A percentile compares a stretch with the other conserved stretches of the same genome.
Evolutionary conservation across 176 grass and related monocot species (phyloP).

Genomic region (Metroxylon sagu): DNA sequence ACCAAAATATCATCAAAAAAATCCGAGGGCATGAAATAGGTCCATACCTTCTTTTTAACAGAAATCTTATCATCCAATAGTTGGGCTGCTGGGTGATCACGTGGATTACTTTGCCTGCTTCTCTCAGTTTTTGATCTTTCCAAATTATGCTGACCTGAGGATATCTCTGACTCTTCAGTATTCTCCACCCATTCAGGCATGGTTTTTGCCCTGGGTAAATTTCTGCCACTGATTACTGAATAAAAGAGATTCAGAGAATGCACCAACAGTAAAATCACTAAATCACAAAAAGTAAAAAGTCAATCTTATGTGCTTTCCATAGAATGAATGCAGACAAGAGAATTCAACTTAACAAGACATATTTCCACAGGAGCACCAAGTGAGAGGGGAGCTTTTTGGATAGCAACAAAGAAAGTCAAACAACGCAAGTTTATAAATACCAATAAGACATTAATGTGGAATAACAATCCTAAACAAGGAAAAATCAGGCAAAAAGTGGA

Average conservation of each 20-base stretch:
- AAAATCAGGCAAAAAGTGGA: too few species aligned
- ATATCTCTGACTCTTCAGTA: constrained; percentile 35
- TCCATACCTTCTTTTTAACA: constrained; percentile 56
- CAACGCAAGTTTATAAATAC: too few species aligned
- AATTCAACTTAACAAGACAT: too few species aligned
- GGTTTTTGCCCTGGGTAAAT: constrained; percentile 45
- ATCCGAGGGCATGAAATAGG: not conserved
- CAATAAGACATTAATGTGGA: too few species aligned
- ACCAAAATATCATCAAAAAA: too few species aligned
- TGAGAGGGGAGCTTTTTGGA: too few species aligned
- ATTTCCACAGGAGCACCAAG: too few species aligned
- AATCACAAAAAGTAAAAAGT: too few species aligned
- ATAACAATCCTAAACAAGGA: too few species aligned
- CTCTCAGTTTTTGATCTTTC: constrained; percentile 61
- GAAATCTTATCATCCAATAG: constrained; percentile 72
- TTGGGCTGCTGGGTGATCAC: constrained; percentile 48
- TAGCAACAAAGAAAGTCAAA: too few species aligned
- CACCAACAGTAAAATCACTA: not conserved
- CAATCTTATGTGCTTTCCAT: too few species aligned
- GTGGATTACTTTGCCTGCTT: constrained; percentile 26
- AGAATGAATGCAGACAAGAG: too few species aligned
- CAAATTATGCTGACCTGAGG: constrained; percentile 34
- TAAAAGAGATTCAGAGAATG: constrained; percentile 1
- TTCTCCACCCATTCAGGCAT: constrained; percentile 46
- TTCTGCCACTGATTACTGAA: constrained; percentile 29